Evolutionary conservation across 148 eudicot species (phyloP), one percentile per base, ranked within the genome.

Genomic region (Silene latifolia): DNA sequence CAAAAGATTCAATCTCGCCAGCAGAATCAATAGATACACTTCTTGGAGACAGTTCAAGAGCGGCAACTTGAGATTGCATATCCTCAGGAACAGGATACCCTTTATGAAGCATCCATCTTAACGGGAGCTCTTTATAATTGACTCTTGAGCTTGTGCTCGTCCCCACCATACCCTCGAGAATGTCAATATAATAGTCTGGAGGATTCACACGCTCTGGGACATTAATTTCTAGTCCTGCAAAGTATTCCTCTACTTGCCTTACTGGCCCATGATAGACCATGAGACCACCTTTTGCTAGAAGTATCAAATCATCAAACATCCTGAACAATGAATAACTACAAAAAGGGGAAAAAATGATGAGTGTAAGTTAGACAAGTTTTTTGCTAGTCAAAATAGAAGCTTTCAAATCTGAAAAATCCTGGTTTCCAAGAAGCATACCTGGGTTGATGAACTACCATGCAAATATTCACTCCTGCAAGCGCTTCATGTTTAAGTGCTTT

Each of bases 371-470:
- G 11, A 62, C 8, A 8, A 27, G 67, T 23, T 23, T 24, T 60
- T 60, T 60, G 12, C 0, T 9, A 19, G 27, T 10, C 25, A 73
- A 65, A 42, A 9, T 46, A n/a, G 29, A 67, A 32, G 51, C 53
- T 44, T 25, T 62, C 17, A 24, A 25, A 14, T 62, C 17, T 23
- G 21, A 57, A 67, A 18, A 27, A 47, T 70, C 27, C 18, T 17
- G 20, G 17, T 51, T 12, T 17, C 4, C 65, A 27, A 35, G 39
- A 44, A 57, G 25, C 58, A 70, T 74, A 85, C 87, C 87, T 85
- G 69, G 87, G 87, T 62, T 85, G 87, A 75, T 85, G 87, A 80
- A 85, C 87, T 66, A 85, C 87, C 87, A 82, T 85, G 78, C 83
- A 82, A 54, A 85, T 72, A 69, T 85, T 85, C 25, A 85, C 87